Conservation (phyloP, 1,284 basidiomycete species). For the Ustilago shanxiensis region DNA sequence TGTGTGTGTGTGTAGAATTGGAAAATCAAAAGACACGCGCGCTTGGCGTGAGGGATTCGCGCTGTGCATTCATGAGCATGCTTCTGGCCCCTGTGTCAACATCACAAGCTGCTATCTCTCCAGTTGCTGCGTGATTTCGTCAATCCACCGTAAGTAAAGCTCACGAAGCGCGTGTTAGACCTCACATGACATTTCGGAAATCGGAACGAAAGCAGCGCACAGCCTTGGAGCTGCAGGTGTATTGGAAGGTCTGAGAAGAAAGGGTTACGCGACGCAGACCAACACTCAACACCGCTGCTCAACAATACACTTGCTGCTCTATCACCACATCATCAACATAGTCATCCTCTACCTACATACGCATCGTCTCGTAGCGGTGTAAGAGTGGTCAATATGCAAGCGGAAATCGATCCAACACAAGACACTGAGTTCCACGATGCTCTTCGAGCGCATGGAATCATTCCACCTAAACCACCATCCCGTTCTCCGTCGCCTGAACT, state of each 20-base stretch:
- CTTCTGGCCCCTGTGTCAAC: background rate
- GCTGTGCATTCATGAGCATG: too few species aligned
- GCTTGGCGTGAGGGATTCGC: background rate
- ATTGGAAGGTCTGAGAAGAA: conserved; percentile 26
- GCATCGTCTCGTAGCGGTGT: too few species aligned
- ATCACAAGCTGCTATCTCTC: background rate
- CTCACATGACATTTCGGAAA: background rate
- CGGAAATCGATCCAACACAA: conserved; percentile 58
- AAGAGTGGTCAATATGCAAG: conserved; percentile 50
- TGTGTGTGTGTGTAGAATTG: conserved; percentile 14
- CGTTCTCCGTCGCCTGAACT: conserved; percentile 67
- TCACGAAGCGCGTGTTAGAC: background rate
- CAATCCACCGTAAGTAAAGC: background rate
- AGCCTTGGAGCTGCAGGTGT: background rate
- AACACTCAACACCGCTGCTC: background rate
- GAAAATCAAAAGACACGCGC: too few species aligned
- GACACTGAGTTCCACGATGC: conserved; percentile 69
- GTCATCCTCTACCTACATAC: too few species aligned
- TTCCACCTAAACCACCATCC: conserved; percentile 66
- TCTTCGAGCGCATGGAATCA: conserved; percentile 66
- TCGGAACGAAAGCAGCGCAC: conserved; percentile 13
- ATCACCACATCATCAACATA: conserved; percentile 1
- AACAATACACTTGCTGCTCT: background rate
- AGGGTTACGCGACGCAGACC: conserved; percentile 2
- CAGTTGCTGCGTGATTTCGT: conserved; percentile 10